These are phyloP conservation scores for Fusarium sp. DNA, from an alignment of 2,329 filamentous ascomycete species.

Conservation along the genomic window DNA sequence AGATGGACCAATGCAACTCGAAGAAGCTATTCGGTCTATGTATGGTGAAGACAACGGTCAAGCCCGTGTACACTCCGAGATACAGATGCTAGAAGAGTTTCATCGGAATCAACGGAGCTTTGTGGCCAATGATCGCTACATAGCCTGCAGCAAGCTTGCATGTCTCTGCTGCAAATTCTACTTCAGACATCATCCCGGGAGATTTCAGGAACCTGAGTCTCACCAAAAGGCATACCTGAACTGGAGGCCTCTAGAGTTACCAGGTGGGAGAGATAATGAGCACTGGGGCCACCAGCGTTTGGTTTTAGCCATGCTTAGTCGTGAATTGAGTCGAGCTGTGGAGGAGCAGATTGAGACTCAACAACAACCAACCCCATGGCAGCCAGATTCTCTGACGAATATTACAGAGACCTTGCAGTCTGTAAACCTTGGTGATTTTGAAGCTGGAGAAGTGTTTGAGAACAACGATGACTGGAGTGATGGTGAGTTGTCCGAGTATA, in stretches of 20 bases:
- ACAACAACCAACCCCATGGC: constrained; percentile 7
- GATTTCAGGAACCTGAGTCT: constrained; percentile 50
- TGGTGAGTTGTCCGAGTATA: background rate
- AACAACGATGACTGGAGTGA: constrained; percentile 3
- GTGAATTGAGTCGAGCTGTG: constrained; percentile 21
- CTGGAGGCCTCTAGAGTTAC: constrained; percentile 53
- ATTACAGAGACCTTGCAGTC: constrained; percentile 13
- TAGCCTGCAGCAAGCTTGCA: constrained; percentile 66
- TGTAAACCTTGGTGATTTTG: constrained; percentile 2
- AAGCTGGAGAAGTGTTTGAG: constrained; percentile 1
- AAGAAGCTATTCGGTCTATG: constrained; percentile 14
- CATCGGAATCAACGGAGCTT: constrained; percentile 52
- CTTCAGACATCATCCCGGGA: constrained; percentile 56
- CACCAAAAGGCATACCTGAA: constrained; percentile 58
- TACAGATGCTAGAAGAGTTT: constrained; percentile 61
- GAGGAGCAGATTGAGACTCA: constrained; percentile 13
- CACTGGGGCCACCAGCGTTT: constrained; percentile 26
- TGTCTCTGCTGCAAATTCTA: constrained; percentile 65
- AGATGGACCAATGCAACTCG: constrained; percentile 11
- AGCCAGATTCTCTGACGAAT: constrained; percentile 37
- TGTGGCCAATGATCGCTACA: constrained; percentile 57
- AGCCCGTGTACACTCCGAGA: constrained; percentile 43
- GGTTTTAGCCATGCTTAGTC: constrained; percentile 16
- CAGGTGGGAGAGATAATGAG: constrained; percentile 13
- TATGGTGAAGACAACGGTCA: constrained; percentile 37